Conservation (phyloP, 2,329 filamentous ascomycete genomes). For the Didymella pomorum region DNA sequence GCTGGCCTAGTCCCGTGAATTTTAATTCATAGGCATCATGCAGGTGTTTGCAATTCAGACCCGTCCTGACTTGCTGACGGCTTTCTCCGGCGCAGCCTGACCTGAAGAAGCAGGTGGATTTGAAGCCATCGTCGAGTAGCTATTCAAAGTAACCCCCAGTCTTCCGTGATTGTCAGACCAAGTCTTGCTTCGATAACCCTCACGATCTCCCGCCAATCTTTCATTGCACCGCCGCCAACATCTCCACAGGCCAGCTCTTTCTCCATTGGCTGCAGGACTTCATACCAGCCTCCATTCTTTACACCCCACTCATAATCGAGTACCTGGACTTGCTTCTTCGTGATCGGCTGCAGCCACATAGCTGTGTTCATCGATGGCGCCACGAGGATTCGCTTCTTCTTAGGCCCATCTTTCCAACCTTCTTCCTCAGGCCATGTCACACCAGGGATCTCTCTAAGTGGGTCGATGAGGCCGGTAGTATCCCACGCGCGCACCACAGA, state of each 20-base stretch:
- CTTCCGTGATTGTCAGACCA: conserved; percentile 23
- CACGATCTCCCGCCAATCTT: conserved; percentile 80
- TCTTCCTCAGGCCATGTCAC: conserved; percentile 31
- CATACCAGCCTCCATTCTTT: conserved; percentile 63
- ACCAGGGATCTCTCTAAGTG: conserved; percentile 38
- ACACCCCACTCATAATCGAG: conserved; percentile 78
- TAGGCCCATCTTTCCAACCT: conserved; percentile 28
- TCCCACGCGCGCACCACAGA: conserved; percentile 90
- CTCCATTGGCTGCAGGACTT: conserved; percentile 74
- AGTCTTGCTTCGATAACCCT: conserved; percentile 62
- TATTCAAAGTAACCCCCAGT: background rate
- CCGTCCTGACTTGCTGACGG: no score
- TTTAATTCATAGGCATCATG: no score
- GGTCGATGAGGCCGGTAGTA: conserved; percentile 55
- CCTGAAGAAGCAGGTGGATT: background rate
- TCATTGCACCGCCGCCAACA: conserved; percentile 82
- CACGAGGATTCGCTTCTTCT: conserved; percentile 71
- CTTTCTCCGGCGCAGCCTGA: background rate
- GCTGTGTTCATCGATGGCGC: conserved; percentile 87
- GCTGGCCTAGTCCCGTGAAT: no score
- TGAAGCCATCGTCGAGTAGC: background rate
- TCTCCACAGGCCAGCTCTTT: conserved; percentile 88
- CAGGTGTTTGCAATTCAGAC: no score
- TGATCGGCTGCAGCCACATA: conserved; percentile 90
- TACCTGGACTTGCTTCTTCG: conserved; percentile 72